Evolutionary conservation across 106 monocot species (phyloP), one percentile per base, ranked within the genome.

Genomic region (Allium sativum): DNA sequence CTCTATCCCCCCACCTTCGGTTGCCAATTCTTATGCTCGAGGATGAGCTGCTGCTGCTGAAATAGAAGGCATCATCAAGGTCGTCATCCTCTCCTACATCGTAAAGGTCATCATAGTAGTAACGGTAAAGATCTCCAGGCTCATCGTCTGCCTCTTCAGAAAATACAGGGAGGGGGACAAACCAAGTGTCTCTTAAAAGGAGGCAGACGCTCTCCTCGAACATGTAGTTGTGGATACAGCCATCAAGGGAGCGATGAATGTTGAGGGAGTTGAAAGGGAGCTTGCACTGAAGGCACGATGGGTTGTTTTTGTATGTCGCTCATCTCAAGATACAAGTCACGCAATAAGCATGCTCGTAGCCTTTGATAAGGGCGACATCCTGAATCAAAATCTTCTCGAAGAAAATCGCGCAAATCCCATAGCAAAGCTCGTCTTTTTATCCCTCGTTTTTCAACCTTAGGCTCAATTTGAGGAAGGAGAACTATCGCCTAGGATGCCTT

Each of bases 141-240:
- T 83, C 82, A n/a, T 87, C 87, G 41, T 31, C 41, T 42, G 53
- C 42, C n/a, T 78, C 62, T 65, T 72, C 78, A 0, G 68, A 21
- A 13, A 79, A 79, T 18, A 77, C 72, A 7, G 17, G 8, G 45
- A 98, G 41, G 47, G 96, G 92, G 45, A 85, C 74, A 65, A 92
- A 98, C 92, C 96, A 98, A 20, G 74, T 18, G 47, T 91, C 85
- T 69, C 92, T 67, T 4, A 92, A 73, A 48, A 92, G 85, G 17
- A 92, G 92, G 68, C 87, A 92, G 7, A 98, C 88, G 65, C 96
- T 98, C 65, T 98, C 96, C 67, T 88, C 96, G 53, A 85, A 85
- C 87, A 92, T 71, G 70, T 76, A 92, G 65, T 98, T 91, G 48
- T 82, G 84, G 41, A 98, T 83, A 45, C 96, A 60, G 69, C 98